Base-by-base conservation (phyloP, 768 basidiomycete genomes). In the Naematelia aurantialba region DNA sequence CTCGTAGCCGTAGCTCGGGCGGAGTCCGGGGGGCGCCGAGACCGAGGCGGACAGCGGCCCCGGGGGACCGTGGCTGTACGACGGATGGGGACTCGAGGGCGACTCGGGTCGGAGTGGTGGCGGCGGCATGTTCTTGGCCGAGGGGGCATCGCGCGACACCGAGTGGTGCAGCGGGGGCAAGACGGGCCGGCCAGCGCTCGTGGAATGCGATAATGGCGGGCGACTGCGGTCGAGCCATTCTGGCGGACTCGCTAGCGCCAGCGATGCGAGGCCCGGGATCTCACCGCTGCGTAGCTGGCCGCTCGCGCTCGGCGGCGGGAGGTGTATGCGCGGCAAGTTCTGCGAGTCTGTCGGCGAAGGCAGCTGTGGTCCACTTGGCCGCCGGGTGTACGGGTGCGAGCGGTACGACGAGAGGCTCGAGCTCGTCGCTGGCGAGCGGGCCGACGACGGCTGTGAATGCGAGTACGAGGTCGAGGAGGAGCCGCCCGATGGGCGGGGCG, bases 51-150 rank as follows among this genome's bases (percentile, higher is more conserved):
- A 17, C 8, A 8, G 8, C 8, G 34, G 34, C 34, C 34, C 34
- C 8, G 34, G 34, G 34, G 34, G 34, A 8, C 34, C 34, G 17
- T 8, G 34, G 17, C 8, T 39, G 34, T 17, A 8, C 8, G 8
- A 39, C 8, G 34, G 34, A 39, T 39, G 34, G 8, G 34, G 48
- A 22, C 22, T 50, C 3, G 17, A n/a, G 5, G 22, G 48, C 3
- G 48, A 25, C 19, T 50, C 48, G 24, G 22, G 27, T 22, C 27
- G 27, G 5, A 27, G 27, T 25, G 48, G 48, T 26, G 22, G 22
- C 14, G 48, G 22, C 5, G 52, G 52, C 48, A 44, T 58, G 49
- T 14, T 48, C 12, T 39, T 39, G 8, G 34, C n/a, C n/a, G n/a
- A 39, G 8, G 34, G 34, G 17, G 8, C 34, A 39, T 39, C 34